A percentile compares a stretch with the other conserved stretches of the same genome.
These are phyloP conservation scores for Capsicum rhomboideum DNA, from an alignment of 257 asterid genomes.

Conservation along the genomic window DNA sequence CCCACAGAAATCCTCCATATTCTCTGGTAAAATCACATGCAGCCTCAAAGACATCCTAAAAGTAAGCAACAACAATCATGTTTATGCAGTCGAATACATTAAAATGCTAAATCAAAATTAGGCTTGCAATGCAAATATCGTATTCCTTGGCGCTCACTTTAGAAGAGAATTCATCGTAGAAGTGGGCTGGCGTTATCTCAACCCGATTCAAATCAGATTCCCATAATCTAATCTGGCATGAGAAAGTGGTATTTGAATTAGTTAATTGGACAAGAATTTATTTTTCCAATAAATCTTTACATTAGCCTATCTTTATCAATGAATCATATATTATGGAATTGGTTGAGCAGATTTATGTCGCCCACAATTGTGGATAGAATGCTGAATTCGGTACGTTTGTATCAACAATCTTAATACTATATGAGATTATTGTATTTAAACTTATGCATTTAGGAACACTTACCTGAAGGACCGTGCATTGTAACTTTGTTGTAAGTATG, in stretches of 20 bases:
- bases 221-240: conserved; percentile 79
- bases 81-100: not conserved
- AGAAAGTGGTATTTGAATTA: not conserved
- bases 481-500: too few relatives aligned
- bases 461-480: too few relatives aligned
- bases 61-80: not conserved
- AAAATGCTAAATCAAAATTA: not conserved
- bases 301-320: not conserved
- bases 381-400: too few relatives aligned
- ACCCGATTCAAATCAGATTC: conserved; percentile 93
- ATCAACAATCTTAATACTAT: too few relatives aligned
- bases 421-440: too few relatives aligned
- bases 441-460: too few relatives aligned
- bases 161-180: conserved; percentile 79
- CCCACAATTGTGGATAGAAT: not conserved
- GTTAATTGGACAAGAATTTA: not conserved
- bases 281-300: not conserved
- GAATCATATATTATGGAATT: not conserved
- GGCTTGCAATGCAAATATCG: not conserved
- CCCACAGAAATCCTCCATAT: conserved; percentile 75
- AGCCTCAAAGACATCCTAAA: conserved; percentile 76
- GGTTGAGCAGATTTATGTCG: not conserved
- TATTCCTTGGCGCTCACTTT: conserved; percentile 30
- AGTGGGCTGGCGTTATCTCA: conserved; percentile 59
- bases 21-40: conserved; percentile 88